Evolutionary conservation across 2,329 filamentous ascomycete species (phyloP), one percentile per base, ranked within the genome.

Genomic region (Neoascochyta sp.): DNA sequence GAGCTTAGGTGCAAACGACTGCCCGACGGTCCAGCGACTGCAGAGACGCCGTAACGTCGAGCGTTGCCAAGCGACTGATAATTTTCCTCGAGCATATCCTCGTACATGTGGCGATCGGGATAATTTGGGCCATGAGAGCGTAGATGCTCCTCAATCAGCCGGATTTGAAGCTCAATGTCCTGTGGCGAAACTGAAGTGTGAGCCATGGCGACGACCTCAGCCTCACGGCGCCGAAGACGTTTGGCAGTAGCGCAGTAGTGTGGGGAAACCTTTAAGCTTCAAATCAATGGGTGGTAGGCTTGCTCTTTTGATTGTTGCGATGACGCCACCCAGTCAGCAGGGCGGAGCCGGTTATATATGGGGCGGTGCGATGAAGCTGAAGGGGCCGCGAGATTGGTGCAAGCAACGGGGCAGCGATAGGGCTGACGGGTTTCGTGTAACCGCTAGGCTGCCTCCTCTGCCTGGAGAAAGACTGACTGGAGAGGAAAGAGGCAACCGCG

Each of bases 61-160:
- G 18, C 27, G 6, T 6, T 21, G 3, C 6, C 17, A 9, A 34
- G 22, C 15, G 30, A 27, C 7, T 31, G 20, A 16, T 39, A 39
- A 16, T 39, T 27, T 14, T 34, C 31, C 0, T 31, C n/a, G 4
- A 39, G 27, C 31, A 34, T 39, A 8, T 39, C 23, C 17, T 31
- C 16, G 22, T 39, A 39, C 11, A 39, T 34, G 1, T 12, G 21
- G 5, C 31, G 30, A 9, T 34, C 27, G 9, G 4, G 3, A 20
- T 34, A 28, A 13, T 34, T 16, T 2, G 27, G 36, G 5, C 31
- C 30, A 23, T 31, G 30, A 5, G 15, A 14, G 9, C 16, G 11
- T 3, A 39, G 36, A n/a, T 34, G 27, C 16, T 31, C 27, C 28
- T 39, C 27, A 15, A 39, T 34, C 3, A 34, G 24, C 4, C 20